Evolutionary conservation across 805 yeast genomes (phyloP).

Genomic region (Yamadazyma takamatsuzukensis): DNA sequence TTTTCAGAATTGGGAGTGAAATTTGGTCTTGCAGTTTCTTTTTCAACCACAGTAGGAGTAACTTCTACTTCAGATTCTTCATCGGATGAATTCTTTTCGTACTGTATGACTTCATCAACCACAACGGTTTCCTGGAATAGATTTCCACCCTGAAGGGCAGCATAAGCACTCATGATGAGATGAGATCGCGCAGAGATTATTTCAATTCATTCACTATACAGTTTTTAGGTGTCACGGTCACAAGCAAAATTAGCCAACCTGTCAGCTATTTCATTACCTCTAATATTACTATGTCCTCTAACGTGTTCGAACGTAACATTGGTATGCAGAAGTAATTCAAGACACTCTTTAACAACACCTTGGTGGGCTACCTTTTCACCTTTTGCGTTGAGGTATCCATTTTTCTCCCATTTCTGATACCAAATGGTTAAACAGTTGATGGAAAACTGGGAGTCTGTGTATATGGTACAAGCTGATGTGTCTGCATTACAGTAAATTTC

Average conservation of each 20-base stretch:
- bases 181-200: too few species aligned
- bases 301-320: slow-evolving; percentile 56
- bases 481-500: neutral
- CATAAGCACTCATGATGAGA: slow-evolving; percentile 39
- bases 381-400: slow-evolving; percentile 49
- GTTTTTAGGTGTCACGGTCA: too few species aligned
- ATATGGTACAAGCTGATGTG: slow-evolving; percentile 27
- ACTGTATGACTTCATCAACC: slow-evolving; percentile 16
- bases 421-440: slow-evolving; percentile 55
- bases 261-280: slow-evolving; percentile 80
- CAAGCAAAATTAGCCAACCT: slow-evolving; percentile 67
- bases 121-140: slow-evolving; percentile 7
- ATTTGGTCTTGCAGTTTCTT: neutral
- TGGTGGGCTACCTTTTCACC: slow-evolving; percentile 48
- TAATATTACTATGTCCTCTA: slow-evolving; percentile 63
- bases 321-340: slow-evolving; percentile 32
- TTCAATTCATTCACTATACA: too few species aligned
- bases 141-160: slow-evolving; percentile 22
- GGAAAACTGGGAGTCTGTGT: slow-evolving; percentile 71
- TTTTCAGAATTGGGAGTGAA: slow-evolving; percentile 33
- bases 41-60: slow-evolving; percentile 1
- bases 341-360: slow-evolving; percentile 44
- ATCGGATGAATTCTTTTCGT: slow-evolving; percentile 27
- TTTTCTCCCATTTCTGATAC: slow-evolving; percentile 35
- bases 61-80: slow-evolving; percentile 12